Base-by-base conservation (phyloP, 179 eudicot species). In the Actinidia chinensis region DNA sequence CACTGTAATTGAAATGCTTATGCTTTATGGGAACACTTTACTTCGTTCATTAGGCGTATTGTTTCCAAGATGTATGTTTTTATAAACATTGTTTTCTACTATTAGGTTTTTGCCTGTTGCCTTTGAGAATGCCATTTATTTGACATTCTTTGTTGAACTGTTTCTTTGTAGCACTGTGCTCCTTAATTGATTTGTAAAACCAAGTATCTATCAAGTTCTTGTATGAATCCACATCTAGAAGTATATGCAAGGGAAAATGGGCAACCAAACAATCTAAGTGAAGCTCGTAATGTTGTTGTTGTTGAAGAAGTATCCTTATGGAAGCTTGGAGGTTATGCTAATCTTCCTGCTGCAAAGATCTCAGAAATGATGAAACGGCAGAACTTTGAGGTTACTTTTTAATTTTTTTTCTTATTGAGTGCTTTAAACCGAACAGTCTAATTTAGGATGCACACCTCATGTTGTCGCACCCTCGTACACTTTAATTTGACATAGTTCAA, bases 351-450 rank as follows among this genome's bases (percentile, higher is more conserved):
- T 73, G 63, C 83, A 44, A 90, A 86, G 80, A 81, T 90, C 68
- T 79, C 92, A 73, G 98, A 93, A 78, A 33, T 89, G 80, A 79
- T 85, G 84, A 93, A 90, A 83, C 82, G 86, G 83, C 88, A 86
- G 78, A 90, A 88, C 84, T 81, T 93, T 72, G 93, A 95, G 93
- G 99, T 95, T 83, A 84, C 79, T 86, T 78, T 60, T 68, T 71
- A 47, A 71, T 47, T 23, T 43, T 9, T 48, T 10, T 68, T 51
- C 60, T 63, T n/a, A 18, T n/a, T n/a, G n/a, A n/a, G n/a, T n/a
- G n/a, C n/a, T n/a, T n/a, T n/a, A 43, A 67, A 14, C 25, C 46
- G 14, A 22, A 7, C 8, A n/a, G 22, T 14, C 20, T 51, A 13
- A n/a, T 60, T n/a, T 48, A 69, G 51, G 48, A 13, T 74, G 36